Evolutionary conservation across 1,284 basidiomycete genomes (phyloP).

Genomic region (Pascua sp.): DNA sequence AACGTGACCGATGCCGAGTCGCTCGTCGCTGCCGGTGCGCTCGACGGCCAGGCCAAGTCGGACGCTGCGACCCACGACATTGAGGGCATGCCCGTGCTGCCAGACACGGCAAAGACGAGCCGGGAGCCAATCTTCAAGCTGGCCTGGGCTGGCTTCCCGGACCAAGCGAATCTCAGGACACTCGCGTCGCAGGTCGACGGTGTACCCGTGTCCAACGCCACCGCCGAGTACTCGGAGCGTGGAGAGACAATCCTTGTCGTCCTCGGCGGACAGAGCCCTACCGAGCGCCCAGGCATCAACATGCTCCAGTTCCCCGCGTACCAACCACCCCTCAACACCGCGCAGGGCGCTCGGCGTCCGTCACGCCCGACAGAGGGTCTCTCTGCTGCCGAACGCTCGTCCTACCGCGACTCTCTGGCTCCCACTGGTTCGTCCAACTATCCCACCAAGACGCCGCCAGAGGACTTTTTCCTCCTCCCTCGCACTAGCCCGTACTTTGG

Average conservation of each 20-base stretch:
- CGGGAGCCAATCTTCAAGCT: slow-evolving; percentile 86
- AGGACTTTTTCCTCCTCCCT: slow-evolving; percentile 77
- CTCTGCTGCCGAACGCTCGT: slow-evolving; percentile 59
- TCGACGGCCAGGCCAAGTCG: slow-evolving; percentile 40
- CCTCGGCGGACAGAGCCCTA: slow-evolving; percentile 66
- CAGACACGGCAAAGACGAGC: slow-evolving; percentile 25
- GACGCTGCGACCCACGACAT: slow-evolving; percentile 22
- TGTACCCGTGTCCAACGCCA: slow-evolving; percentile 38
- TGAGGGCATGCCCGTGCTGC: slow-evolving; percentile 22
- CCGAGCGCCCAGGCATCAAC: slow-evolving; percentile 64
- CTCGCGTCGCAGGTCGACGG: slow-evolving; percentile 30
- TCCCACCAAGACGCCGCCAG: slow-evolving; percentile 59
- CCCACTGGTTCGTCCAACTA: slow-evolving; percentile 63
- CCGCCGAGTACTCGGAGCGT: slow-evolving; percentile 50
- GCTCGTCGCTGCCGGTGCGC: slow-evolving; percentile 46
- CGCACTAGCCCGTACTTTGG: slow-evolving; percentile 67
- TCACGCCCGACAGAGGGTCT: slow-evolving; percentile 45
- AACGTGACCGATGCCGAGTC: slow-evolving; percentile 50
- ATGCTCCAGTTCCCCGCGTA: slow-evolving; percentile 70
- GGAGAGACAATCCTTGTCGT: slow-evolving; percentile 70
- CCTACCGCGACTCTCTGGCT: slow-evolving; percentile 62
- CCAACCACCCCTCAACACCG: slow-evolving; percentile 11
- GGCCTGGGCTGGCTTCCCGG: slow-evolving; percentile 72
- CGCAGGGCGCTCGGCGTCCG: background rate
- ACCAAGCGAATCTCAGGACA: slow-evolving; percentile 45